A percentile compares a stretch with the other conserved stretches of the same genome.
Conservation (phyloP, 306 rosid species). For the Cercis canadensis region DNA sequence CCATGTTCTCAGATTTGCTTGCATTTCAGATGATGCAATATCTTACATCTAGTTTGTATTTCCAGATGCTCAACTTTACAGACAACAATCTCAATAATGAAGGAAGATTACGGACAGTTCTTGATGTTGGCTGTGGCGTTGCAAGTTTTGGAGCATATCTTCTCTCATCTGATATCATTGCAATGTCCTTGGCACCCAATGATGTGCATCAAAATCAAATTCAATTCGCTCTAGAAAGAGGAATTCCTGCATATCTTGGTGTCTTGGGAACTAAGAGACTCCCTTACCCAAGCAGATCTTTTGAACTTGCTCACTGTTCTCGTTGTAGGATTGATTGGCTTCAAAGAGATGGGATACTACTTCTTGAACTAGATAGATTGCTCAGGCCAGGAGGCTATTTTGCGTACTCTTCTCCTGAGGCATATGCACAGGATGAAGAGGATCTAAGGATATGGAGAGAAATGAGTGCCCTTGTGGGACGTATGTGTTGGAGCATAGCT, state of each 20-base stretch:
- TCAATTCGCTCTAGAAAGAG: constrained; percentile 54
- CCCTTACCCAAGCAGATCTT: constrained; percentile 54
- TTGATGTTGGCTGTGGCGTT: constrained; percentile 55
- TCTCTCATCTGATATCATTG: constrained; percentile 45
- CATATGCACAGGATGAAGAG: constrained; percentile 55
- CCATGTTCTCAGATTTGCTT: constrained; percentile 10
- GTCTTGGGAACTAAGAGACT: constrained; percentile 55
- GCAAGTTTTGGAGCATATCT: constrained; percentile 52
- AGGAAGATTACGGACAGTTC: constrained; percentile 46
- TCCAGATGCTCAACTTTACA: constrained; percentile 50
- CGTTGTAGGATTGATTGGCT: constrained; percentile 52
- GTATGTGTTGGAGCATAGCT: constrained; percentile 51
- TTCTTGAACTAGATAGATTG: constrained; percentile 50
- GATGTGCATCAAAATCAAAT: constrained; percentile 56
- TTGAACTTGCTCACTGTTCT: constrained; percentile 53
- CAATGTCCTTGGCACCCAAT: constrained; percentile 57
- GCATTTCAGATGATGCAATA: constrained; percentile 6
- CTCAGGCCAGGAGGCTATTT: constrained; percentile 53
- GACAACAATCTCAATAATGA: constrained; percentile 42
- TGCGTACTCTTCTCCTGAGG: constrained; percentile 55
- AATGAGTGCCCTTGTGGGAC: constrained; percentile 51
- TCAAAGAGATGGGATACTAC: constrained; percentile 51
- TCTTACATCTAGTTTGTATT: constrained; percentile 25
- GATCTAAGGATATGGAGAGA: constrained; percentile 52
- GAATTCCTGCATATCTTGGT: constrained; percentile 54